Evolutionary conservation across 148 eudicot species (phyloP), one percentile per base, ranked within the genome.

Genomic region (Rhododendron mucronatum): DNA sequence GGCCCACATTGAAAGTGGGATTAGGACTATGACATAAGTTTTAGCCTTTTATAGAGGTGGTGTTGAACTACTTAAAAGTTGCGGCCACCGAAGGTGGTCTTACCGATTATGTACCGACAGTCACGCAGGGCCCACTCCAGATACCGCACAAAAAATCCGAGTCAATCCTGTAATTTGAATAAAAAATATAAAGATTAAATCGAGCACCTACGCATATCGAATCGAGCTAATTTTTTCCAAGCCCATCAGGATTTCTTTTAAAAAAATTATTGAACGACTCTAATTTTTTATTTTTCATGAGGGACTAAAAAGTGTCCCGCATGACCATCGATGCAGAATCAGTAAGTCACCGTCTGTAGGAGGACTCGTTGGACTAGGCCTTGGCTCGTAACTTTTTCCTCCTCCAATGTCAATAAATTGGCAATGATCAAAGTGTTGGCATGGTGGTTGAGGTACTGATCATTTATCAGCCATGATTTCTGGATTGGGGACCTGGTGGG

Each of bases 91-190:
- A 0, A 1, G 8, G 8, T 41, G 1, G 45, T 7, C 45, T 41
- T 41, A 41, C 1, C 1, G 45, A 41, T 41, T 6, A 1, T 41
- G 45, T 7, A 41, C 7, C 1, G 1, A 6, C 45, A 0, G 7
- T 1, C 45, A 41, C 0, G 7, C 1, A 1, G 45, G 45, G 45
- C 1, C 1, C 7, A 0, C 7, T 41, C 0, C 1, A 41, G 45
- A 0, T 41, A 0, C 0, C 45, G 7, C 8, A 41, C 0, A 0
- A 7, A 41, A 41, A 41, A 41, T 41, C 0, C 0, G 45, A 41
- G 1, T 1, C 45, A 1, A 41, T 41, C 7, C 45, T 41, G 7
- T 41, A 41, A 41, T 37, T 2, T 37, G 39, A 2, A 2, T 5
- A 41, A 41, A 41, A 41, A 41, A 6, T 41, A 6, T 0, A 1